Conservation (phyloP, 2,329 filamentous ascomycete genomes). For the Alternaria brassicae region DNA sequence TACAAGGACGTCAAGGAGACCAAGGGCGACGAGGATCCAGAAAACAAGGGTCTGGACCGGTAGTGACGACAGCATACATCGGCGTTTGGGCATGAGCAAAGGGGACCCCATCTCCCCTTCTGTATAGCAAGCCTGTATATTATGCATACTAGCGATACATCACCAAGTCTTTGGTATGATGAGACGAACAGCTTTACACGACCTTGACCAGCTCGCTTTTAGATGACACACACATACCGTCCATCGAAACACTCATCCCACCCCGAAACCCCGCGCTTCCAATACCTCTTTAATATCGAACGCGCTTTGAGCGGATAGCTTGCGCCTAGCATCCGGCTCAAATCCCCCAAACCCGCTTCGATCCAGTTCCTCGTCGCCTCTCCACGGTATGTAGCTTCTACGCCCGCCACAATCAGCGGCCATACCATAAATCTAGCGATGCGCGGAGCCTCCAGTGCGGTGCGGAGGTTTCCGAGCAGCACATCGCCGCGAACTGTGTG, state of each 20-base stretch:
- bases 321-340: constrained; percentile 30
- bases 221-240: constrained; percentile 35
- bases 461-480: constrained; percentile 17
- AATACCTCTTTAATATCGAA: constrained; percentile 33
- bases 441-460: constrained; percentile 10
- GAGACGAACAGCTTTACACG: neutral
- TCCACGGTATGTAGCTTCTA: constrained; percentile 33
- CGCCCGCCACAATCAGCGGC: constrained; percentile 37
- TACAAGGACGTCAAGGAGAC: constrained; percentile 40
- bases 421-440: constrained; percentile 32
- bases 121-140: constrained; percentile 24
- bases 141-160: constrained; percentile 4
- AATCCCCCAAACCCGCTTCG: constrained; percentile 20
- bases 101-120: constrained; percentile 10
- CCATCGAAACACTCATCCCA: constrained; percentile 43
- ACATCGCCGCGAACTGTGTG: constrained; percentile 22
- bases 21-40: constrained; percentile 39
- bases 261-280: constrained; percentile 27
- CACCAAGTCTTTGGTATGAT: neutral
- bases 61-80: constrained; percentile 20
- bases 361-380: constrained; percentile 29
- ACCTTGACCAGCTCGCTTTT: neutral
- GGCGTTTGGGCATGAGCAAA: constrained; percentile 15
- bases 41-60: constrained; percentile 28
- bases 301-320: constrained; percentile 32